A percentile compares a stretch with the other conserved stretches of the same genome.
Evolutionary conservation across 2,329 filamentous ascomycete genomes (phyloP).

Genomic region (Celoporthe dispersa): DNA sequence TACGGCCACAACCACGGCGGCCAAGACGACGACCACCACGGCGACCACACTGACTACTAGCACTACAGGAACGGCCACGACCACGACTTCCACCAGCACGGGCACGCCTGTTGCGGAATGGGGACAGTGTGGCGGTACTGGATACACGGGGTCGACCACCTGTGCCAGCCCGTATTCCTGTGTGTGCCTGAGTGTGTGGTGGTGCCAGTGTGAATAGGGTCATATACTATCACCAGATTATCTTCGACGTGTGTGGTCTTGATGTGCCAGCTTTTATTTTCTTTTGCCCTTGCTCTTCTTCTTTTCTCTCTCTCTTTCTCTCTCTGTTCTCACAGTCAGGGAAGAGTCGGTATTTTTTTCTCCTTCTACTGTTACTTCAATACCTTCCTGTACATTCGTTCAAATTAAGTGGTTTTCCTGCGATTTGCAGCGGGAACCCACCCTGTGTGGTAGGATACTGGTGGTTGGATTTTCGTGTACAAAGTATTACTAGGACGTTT

Average conservation of each 20-base stretch:
- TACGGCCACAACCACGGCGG: constrained; percentile 17
- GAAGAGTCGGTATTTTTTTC: not conserved
- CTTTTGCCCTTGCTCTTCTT: not conserved
- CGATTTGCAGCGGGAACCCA: not conserved
- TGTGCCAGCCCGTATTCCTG: constrained; percentile 24
- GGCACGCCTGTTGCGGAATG: constrained; percentile 15
- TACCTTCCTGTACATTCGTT: constrained; percentile 8
- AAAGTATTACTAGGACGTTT: not conserved
- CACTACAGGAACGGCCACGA: constrained; percentile 2
- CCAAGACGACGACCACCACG: not conserved
- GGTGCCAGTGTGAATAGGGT: constrained; percentile 25
- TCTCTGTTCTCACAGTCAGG: not conserved
- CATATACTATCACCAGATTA: not conserved
- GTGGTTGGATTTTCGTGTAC: not conserved
- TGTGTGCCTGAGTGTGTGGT: constrained; percentile 22
- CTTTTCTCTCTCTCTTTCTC: not conserved
- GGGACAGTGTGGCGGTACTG: constrained; percentile 25
- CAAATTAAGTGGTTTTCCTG: not conserved
- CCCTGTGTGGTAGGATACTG: not conserved
- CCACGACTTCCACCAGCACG: constrained; percentile 23
- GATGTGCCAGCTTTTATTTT: not conserved
- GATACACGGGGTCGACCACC: constrained; percentile 18
- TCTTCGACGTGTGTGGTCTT: not conserved
- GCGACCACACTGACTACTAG: constrained; percentile 22
- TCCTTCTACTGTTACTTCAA: not conserved